These are phyloP conservation scores for Earliella scabrosa DNA, from an alignment of 1,284 basidiomycete genomes.

Conservation along the genomic window DNA sequence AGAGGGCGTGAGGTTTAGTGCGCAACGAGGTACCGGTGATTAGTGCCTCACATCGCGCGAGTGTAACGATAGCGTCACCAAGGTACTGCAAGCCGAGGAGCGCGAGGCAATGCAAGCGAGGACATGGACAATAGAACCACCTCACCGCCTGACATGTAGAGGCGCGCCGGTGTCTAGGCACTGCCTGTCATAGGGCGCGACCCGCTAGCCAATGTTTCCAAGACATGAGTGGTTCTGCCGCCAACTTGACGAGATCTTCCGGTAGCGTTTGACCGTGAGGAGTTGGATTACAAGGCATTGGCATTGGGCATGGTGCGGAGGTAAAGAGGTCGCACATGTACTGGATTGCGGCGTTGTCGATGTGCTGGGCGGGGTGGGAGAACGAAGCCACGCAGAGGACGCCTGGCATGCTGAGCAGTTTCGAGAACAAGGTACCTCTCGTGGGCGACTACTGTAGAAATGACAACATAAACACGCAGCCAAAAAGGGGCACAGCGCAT, in stretches of 20 bases:
- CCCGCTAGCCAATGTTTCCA: no score
- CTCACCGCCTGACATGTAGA: not conserved
- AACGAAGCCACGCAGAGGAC: not conserved
- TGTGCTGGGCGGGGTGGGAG: not conserved
- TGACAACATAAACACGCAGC: not conserved
- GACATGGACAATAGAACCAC: constrained; percentile 5
- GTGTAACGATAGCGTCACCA: not conserved
- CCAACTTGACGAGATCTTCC: no score
- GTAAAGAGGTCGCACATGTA: no score
- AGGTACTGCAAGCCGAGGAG: not conserved
- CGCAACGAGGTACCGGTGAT: no score
- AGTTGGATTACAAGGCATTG: no score
- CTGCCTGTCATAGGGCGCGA: not conserved
- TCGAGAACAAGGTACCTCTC: constrained; percentile 7
- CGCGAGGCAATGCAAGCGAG: not conserved
- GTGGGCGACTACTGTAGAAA: not conserved
- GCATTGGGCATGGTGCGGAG: no score
- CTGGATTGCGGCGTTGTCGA: no score
- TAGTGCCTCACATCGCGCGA: not conserved
- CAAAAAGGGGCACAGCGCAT: not conserved
- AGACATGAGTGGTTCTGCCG: no score
- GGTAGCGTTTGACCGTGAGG: no score
- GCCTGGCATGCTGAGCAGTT: not conserved
- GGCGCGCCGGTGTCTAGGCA: not conserved
- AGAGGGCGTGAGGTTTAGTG: no score